These are phyloP conservation scores for Mariannaea elegans DNA, from an alignment of 2,329 filamentous ascomycete genomes.

Conservation along the genomic window DNA sequence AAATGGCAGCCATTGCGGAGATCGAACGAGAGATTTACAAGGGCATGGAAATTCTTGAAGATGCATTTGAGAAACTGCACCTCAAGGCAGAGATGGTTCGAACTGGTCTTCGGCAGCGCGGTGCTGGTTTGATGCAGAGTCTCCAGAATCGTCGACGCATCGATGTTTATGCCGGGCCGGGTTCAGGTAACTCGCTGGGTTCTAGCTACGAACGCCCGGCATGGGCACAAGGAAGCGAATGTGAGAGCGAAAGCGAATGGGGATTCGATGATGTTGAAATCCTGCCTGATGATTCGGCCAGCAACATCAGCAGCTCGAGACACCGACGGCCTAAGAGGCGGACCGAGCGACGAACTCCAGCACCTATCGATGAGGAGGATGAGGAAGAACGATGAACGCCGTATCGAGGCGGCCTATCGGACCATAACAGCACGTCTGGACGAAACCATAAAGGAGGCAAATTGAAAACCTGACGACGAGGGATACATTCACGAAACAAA, in stretches of 20 bases:
- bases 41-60: constrained; percentile 93
- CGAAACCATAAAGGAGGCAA: constrained; percentile 9
- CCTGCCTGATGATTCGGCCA: constrained; percentile 81
- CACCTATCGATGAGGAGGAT: constrained; percentile 76
- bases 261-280: constrained; percentile 68
- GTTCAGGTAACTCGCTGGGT: constrained; percentile 56
- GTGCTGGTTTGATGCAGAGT: constrained; percentile 76
- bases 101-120: constrained; percentile 80
- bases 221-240: constrained; percentile 52
- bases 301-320: constrained; percentile 79
- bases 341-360: constrained; percentile 75
- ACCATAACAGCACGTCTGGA: constrained; percentile 5
- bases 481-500: constrained; percentile 21
- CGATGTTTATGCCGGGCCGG: constrained; percentile 60
- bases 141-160: constrained; percentile 67
- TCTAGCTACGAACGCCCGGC: constrained; percentile 55
- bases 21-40: constrained; percentile 92
- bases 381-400: constrained; percentile 59
- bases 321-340: constrained; percentile 73
- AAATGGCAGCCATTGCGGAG: constrained; percentile 88
- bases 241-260: constrained; percentile 69
- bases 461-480: constrained; percentile 29
- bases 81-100: constrained; percentile 83
- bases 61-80: constrained; percentile 93
- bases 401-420: neutral